A percentile compares a stretch with the other conserved stretches of the same genome.
Conservation (phyloP, 257 asterid species). For the Anisodus tanguticus region DNA sequence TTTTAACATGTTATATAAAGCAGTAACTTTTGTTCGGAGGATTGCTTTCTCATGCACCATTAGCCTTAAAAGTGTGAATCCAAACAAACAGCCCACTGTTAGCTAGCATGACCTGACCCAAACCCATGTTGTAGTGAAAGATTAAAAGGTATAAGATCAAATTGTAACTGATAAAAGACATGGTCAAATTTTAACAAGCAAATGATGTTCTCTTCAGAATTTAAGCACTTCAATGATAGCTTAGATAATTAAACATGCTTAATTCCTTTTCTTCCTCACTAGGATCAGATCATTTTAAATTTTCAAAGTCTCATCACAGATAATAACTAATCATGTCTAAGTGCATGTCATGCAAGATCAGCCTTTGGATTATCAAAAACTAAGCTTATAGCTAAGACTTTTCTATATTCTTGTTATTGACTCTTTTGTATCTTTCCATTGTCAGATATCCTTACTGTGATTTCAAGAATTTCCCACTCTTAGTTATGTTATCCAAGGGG, state of each 20-base stretch:
- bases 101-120: not conserved
- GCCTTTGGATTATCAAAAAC: not conserved
- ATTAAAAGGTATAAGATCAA: not conserved
- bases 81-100: not conserved
- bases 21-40: not conserved
- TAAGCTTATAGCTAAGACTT: not conserved
- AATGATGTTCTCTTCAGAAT: not conserved
- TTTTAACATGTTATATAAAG: not conserved
- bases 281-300: not conserved
- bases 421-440: not conserved
- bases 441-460: not conserved
- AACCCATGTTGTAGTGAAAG: not conserved
- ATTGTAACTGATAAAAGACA: not conserved
- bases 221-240: not conserved
- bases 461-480: not conserved
- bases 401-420: not conserved
- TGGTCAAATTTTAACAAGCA: not conserved
- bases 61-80: not conserved
- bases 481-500: conserved; percentile 10
- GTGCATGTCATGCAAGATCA: not conserved
- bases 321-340: not conserved
- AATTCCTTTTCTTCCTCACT: not conserved
- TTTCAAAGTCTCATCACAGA: not conserved
- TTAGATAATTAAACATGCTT: not conserved
- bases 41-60: not conserved